Evolutionary conservation across 2,329 filamentous ascomycete species (phyloP), one percentile per base, ranked within the genome.

Genomic region (Stagonosporopsis cucurbitacearum): DNA sequence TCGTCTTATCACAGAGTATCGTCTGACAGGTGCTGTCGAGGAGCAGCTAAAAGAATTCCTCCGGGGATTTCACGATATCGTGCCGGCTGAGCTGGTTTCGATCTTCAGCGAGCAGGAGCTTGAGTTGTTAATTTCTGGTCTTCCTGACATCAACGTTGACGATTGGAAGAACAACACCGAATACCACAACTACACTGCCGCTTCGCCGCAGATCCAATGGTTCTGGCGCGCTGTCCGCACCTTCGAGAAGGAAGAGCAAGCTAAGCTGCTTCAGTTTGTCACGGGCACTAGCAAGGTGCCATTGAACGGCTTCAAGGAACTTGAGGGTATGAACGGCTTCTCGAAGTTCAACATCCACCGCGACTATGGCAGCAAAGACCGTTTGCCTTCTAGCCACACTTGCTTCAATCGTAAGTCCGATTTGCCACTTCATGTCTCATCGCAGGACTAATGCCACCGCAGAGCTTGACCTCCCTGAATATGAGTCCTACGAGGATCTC

Each of bases 141-240:
- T 99, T 47, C 95, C 95, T 1, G 95, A 99, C 71, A 97, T 99
- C 66, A 94, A 99, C 67, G 87, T 98, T 36, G 95, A 99, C 71
- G 95, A 99, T 78, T 99, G 95, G 95, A 97, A 96, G 85, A 92
- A 91, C 78, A 96, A 97, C 78, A 96, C 94, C 2, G 96, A 99
- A 73, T 98, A 99, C 69, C 94, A 98, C 78, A 98, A 98, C 77
- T 99, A 99, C 80, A 92, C 87, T 4, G 89, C 91, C 28, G 94
- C 93, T 0, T 97, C 95, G 3, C 91, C 92, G 40, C 96, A 99
- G 75, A 96, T 99, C 57, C 93, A 98, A 75, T 99, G 95, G 95
- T 99, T 99, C 86, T 99, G 95, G 95, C 89, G 96, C 70, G 95
- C 95, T 23, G 87, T 99, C 39, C 88, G 95, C 67, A 96, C 93